Evolutionary conservation across 164 flowering plant genomes (phyloP).

Genomic region (Chloranthus sessilifolius): DNA sequence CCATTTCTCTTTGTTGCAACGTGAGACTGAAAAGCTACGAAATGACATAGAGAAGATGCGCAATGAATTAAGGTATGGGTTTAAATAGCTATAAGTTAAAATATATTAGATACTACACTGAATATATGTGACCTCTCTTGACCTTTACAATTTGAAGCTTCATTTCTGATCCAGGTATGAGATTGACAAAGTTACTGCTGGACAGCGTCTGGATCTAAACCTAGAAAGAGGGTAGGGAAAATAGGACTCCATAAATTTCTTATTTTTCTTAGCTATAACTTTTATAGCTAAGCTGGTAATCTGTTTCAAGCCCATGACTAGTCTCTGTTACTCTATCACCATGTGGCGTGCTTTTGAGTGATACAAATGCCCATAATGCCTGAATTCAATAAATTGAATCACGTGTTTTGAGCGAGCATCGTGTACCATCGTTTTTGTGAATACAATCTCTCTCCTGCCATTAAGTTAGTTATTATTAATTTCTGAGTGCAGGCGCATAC

Average conservation of each 20-base stretch:
- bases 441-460: neutral
- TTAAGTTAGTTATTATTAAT: slow-evolving; percentile 1
- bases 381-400: too few relatives aligned
- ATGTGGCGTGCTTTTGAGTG: too few relatives aligned
- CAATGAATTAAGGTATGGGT: slow-evolving; percentile 57
- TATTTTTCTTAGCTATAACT: too few relatives aligned
- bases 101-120: neutral
- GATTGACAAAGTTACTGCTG: slow-evolving; percentile 67
- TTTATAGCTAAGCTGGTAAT: too few relatives aligned
- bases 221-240: slow-evolving; percentile 58
- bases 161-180: slow-evolving; percentile 40
- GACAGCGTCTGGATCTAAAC: slow-evolving; percentile 62
- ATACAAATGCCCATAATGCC: too few relatives aligned
- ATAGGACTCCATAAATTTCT: too few relatives aligned
- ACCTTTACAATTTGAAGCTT: neutral
- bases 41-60: slow-evolving; percentile 74
- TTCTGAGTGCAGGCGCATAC: slow-evolving; percentile 40
- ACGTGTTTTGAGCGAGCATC: too few relatives aligned
- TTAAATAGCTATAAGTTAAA: neutral
- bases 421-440: neutral
- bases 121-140: neutral
- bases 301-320: too few relatives aligned
- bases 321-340: too few relatives aligned
- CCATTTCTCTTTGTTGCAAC: slow-evolving; percentile 61
- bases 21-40: slow-evolving; percentile 63